These are phyloP conservation scores for Ophiostoma sp. DNA, from an alignment of 2,329 filamentous ascomycete genomes.

Conservation along the genomic window DNA sequence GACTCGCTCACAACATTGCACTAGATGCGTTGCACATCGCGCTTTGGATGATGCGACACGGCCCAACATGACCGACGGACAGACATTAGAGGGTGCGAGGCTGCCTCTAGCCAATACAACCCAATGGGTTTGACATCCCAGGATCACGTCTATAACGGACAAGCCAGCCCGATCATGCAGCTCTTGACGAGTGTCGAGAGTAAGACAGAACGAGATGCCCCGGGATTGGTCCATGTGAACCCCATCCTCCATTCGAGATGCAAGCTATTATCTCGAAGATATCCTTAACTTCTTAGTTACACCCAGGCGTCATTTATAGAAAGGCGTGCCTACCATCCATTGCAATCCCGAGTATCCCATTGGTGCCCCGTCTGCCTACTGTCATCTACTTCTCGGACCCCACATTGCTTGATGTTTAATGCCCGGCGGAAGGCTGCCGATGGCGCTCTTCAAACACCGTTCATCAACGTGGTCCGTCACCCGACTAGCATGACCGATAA, in stretches of 20 bases:
- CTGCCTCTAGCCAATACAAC: neutral
- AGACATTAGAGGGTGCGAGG: neutral
- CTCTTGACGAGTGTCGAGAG: neutral
- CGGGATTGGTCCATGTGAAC: neutral
- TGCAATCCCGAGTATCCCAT: conserved; percentile 3
- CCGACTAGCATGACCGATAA: conserved; percentile 13
- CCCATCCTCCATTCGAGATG: neutral
- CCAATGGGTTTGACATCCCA: neutral
- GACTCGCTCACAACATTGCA: conserved; percentile 7
- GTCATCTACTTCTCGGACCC: neutral
- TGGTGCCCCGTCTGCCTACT: neutral
- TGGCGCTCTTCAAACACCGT: neutral
- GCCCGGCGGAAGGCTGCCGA: neutral
- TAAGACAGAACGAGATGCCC: neutral
- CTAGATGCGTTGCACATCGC: neutral
- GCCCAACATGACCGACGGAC: conserved; percentile 8
- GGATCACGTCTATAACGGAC: neutral
- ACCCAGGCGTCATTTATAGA: neutral
- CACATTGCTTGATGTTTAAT: neutral
- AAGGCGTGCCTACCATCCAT: neutral
- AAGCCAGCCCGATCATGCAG: conserved; percentile 8
- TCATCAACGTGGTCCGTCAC: neutral
- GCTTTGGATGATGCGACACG: conserved; percentile 5
- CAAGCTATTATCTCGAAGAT: neutral
- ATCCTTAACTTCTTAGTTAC: neutral